Evolutionary conservation across 768 basidiomycete genomes (phyloP).

Genomic region (Tulasnella sp.): DNA sequence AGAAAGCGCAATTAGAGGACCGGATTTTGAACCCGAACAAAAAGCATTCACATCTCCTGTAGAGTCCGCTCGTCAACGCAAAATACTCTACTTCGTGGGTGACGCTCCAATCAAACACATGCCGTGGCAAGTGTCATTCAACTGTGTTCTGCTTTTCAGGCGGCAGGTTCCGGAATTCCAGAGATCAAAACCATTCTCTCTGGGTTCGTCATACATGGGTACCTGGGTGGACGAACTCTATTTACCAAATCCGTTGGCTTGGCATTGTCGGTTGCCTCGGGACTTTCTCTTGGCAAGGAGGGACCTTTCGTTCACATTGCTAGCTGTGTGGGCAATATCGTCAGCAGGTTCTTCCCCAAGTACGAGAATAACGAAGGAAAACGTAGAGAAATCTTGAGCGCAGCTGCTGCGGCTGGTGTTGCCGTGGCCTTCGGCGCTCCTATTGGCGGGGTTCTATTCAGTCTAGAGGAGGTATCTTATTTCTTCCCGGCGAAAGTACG

Average conservation of each 20-base stretch:
- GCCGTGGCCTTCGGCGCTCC: slow-evolving; percentile 97
- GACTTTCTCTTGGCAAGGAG: slow-evolving; percentile 71
- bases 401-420: slow-evolving; percentile 94
- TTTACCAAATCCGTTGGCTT: slow-evolving; percentile 86
- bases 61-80: slow-evolving; percentile 33
- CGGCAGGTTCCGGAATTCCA: slow-evolving; percentile 91
- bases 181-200: slow-evolving; percentile 94
- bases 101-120: background rate
- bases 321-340: slow-evolving; percentile 85
- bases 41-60: slow-evolving; percentile 13
- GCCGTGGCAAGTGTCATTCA: background rate
- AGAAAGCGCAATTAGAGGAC: slow-evolving; percentile 58
- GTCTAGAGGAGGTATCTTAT: slow-evolving; percentile 90
- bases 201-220: slow-evolving; percentile 97
- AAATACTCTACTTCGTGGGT: slow-evolving; percentile 75
- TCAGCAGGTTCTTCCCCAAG: slow-evolving; percentile 73
- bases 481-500: slow-evolving; percentile 88
- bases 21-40: background rate
- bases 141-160: slow-evolving; percentile 35
- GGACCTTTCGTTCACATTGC: slow-evolving; percentile 87
- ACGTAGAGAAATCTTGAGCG: slow-evolving; percentile 86
- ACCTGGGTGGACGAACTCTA: slow-evolving; percentile 80
- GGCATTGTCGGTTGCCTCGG: slow-evolving; percentile 84
- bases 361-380: slow-evolving; percentile 98
- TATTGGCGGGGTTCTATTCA: slow-evolving; percentile 86